Conservation (phyloP, 495 filamentous ascomycete species). For the Astrothelium macrocarpum region DNA sequence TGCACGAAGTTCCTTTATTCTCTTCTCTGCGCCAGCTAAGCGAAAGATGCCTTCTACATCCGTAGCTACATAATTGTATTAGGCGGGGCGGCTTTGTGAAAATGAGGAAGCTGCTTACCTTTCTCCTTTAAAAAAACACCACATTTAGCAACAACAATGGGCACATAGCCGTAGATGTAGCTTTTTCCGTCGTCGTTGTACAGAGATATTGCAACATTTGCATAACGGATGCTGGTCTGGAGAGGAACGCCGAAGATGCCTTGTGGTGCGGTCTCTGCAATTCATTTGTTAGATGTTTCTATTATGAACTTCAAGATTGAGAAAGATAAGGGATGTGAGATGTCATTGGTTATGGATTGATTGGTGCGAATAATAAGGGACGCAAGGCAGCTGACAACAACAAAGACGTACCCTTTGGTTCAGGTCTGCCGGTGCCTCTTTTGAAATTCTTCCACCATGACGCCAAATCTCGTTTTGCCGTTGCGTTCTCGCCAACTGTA, state of each 20-base stretch:
- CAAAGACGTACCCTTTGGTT: conserved; percentile 56
- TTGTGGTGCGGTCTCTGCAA: conserved; percentile 27
- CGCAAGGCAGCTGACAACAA: conserved; percentile 13
- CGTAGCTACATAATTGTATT: conserved; percentile 53
- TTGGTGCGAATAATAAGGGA: conserved; percentile 16
- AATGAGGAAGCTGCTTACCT: conserved; percentile 45
- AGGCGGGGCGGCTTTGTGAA: background rate
- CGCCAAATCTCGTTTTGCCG: conserved; percentile 69
- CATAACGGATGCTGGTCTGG: conserved; percentile 89
- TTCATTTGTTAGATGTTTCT: background rate
- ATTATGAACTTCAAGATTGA: background rate
- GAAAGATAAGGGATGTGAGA: background rate
- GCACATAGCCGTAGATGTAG: conserved; percentile 98
- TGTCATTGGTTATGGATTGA: conserved; percentile 1
- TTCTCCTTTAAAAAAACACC: conserved; percentile 97
- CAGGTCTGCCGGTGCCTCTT: conserved; percentile 58
- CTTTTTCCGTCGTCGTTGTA: conserved; percentile 83
- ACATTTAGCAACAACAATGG: conserved; percentile 97
- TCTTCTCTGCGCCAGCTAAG: conserved; percentile 89
- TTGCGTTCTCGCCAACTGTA: conserved; percentile 33
- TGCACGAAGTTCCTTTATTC: conserved; percentile 89
- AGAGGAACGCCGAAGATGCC: conserved; percentile 94
- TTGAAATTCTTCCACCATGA: conserved; percentile 93
- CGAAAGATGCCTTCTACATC: conserved; percentile 97
- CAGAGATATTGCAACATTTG: conserved; percentile 96